Base-by-base conservation (phyloP, 805 yeast genomes). In the Spathaspora passalidarum region DNA sequence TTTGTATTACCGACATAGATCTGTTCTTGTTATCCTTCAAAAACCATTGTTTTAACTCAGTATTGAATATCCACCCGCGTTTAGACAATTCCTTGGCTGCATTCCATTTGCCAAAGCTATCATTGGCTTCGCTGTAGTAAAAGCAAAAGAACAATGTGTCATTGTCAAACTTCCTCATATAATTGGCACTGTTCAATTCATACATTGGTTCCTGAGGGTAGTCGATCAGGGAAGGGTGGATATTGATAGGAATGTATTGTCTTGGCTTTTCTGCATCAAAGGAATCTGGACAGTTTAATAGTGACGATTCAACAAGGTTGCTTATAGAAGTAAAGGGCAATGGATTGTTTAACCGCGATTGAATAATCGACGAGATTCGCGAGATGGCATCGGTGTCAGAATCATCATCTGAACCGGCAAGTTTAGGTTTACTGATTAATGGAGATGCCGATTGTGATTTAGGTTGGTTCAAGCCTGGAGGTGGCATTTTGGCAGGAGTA, bases 121-220 rank as follows among this genome's bases (percentile, higher is more conserved):
- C 66, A 23, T 46, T 55, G 16, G 57, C 60, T 42, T 70, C 78
- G 54, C 83, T 79, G 64, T 90, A 94, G 69, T 94, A 94, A 67
- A 94, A 94, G 42, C 92, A 86, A 73, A 88, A 94, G 55, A 92
- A 91, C 54, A 94, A 67, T 1, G 98, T 92, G 59, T 90, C 97
- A 25, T 82, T 72, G 58, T 89, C 96, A 56, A 92, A 79, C 56
- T 85, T 88, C 21, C 78, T 71, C 66, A 88, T 73, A 36, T 86
- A 65, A 44, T 73, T 71, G 13, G 82, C 73, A 51, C 83, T 81
- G 42, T 81, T 84, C 45, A 79, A 69, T 59, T 81, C 87, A 47
- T 81, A 80, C 65, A 82, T 74, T 25, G 91, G 91, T 49, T 86
- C 94, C 60, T 83, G 88, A 2, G 99, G 99, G 66, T 88, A 94